phyloP scores from a whole-genome alignment of 768 basidiomycete species.

The Mycena leptocephala region DNA sequence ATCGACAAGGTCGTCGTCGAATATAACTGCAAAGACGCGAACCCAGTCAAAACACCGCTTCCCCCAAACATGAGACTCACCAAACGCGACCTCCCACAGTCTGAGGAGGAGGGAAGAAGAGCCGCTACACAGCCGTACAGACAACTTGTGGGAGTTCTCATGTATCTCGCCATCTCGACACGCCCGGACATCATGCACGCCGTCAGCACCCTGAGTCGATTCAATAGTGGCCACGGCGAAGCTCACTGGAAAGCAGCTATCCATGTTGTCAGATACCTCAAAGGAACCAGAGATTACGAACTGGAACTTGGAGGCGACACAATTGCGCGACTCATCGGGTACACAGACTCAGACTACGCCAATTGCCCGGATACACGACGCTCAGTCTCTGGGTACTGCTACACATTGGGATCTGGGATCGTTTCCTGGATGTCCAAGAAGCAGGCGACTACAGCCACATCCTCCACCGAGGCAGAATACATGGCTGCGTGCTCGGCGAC shows the following conservation, averaged over 20 bases:
- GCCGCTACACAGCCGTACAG: neutral
- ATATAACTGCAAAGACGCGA: too few relatives aligned
- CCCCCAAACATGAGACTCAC: constrained; percentile 12
- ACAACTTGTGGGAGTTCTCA: constrained; percentile 10
- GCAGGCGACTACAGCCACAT: too few relatives aligned
- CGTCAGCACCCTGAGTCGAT: too few relatives aligned
- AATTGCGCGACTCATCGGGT: neutral
- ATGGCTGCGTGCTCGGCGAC: neutral
- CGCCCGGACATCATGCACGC: too few relatives aligned
- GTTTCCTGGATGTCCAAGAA: constrained; percentile 1
- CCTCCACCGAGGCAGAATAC: too few relatives aligned
- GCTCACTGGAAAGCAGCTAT: constrained; percentile 58
- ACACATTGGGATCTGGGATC: neutral
- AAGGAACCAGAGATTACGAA: constrained; percentile 46
- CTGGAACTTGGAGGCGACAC: neutral
- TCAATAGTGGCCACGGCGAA: neutral
- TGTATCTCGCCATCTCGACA: constrained; percentile 1
- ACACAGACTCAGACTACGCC: neutral
- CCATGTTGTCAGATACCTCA: constrained; percentile 54
- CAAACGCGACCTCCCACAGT: neutral
- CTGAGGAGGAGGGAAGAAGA: constrained; percentile 2
- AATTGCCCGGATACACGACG: too few relatives aligned
- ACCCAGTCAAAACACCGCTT: neutral
- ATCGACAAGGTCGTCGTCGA: too few relatives aligned
- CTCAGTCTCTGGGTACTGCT: neutral